Evolutionary conservation across 2,329 filamentous ascomycete genomes (phyloP).

Genomic region (Aureobasidium uvarum): DNA sequence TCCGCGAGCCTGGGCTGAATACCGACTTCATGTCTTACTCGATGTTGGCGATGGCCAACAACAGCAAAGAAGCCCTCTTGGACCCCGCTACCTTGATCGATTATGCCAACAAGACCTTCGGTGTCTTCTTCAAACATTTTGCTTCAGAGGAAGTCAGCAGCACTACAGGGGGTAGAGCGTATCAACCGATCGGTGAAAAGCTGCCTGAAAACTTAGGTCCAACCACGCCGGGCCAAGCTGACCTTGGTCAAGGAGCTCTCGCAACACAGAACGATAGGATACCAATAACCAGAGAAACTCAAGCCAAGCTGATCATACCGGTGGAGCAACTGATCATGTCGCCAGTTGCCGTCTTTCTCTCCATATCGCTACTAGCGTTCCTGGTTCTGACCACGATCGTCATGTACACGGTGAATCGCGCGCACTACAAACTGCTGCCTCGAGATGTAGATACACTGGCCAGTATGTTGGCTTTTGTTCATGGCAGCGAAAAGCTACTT

Average conservation of each 20-base stretch:
- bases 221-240: no score
- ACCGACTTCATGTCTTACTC: slow-evolving; percentile 10
- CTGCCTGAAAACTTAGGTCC: no score
- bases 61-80: slow-evolving; percentile 5
- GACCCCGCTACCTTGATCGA: not conserved
- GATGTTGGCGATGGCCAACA: not conserved
- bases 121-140: slow-evolving; percentile 12
- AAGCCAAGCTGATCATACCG: not conserved
- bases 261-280: no score
- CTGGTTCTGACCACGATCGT: not conserved
- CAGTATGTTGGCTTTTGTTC: not conserved
- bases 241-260: no score
- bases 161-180: not conserved
- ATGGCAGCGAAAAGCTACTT: not conserved
- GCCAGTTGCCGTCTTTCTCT: not conserved
- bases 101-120: not conserved
- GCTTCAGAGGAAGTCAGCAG: not conserved
- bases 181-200: not conserved
- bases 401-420: not conserved
- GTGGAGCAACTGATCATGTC: slow-evolving; percentile 7
- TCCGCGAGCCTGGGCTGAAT: not conserved
- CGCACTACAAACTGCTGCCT: not conserved
- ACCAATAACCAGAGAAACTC: no score
- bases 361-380: not conserved
- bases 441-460: slow-evolving; percentile 1